Conservation (phyloP, 768 basidiomycete species). For the Phlebiopsis gigantea region DNA sequence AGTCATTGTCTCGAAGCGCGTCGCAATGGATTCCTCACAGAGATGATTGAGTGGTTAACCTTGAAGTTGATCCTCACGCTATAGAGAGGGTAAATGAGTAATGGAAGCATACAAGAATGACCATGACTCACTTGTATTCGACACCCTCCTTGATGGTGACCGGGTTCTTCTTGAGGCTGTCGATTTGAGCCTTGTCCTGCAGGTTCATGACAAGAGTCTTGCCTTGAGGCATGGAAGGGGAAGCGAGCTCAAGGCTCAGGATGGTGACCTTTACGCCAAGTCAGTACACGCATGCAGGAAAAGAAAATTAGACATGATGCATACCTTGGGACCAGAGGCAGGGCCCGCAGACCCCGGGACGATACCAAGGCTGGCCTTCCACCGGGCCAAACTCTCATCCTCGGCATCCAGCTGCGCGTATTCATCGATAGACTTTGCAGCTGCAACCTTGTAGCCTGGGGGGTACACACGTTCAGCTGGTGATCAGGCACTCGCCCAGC, state of each 20-base stretch:
- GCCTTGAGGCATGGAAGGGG: constrained; percentile 56
- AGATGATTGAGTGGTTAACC: constrained; percentile 87
- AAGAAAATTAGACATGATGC: neutral
- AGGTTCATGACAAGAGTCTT: constrained; percentile 69
- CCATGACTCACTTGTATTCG: constrained; percentile 71
- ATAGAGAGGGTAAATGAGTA: constrained; percentile 22
- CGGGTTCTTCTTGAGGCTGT: constrained; percentile 71
- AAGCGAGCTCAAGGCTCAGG: constrained; percentile 71
- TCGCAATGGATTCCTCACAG: constrained; percentile 38
- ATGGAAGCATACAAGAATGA: neutral
- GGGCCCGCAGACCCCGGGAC: constrained; percentile 42
- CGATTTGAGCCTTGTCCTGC: constrained; percentile 39
- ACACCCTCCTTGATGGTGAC: constrained; percentile 78
- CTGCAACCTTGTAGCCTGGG: constrained; percentile 70
- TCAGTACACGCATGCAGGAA: too few relatives aligned
- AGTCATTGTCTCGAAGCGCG: constrained; percentile 1
- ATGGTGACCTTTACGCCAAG: constrained; percentile 66
- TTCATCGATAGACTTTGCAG: constrained; percentile 71
- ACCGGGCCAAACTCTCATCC: constrained; percentile 90
- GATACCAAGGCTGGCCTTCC: constrained; percentile 94
- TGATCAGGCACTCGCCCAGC: neutral
- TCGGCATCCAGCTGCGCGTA: constrained; percentile 81
- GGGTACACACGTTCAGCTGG: neutral
- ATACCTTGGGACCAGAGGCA: constrained; percentile 62
- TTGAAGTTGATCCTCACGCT: constrained; percentile 81